phyloP scores from a whole-genome alignment of 495 filamentous ascomycete species.

The Penicillium pancosmium region DNA sequence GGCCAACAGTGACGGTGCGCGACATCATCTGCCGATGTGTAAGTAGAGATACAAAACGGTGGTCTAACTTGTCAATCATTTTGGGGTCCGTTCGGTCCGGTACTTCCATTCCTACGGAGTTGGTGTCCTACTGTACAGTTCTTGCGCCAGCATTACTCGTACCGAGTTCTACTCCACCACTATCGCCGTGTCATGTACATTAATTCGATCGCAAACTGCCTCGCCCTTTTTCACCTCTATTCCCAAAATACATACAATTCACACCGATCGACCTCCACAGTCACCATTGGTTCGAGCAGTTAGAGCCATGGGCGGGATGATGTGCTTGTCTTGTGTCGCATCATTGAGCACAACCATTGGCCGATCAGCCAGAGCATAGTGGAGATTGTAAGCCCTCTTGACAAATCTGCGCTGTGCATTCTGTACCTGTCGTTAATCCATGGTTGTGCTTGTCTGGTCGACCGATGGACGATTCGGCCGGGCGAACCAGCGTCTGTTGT shows the following conservation, averaged over 20 bases:
- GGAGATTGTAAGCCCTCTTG: conserved; percentile 11
- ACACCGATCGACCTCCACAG: conserved; percentile 22
- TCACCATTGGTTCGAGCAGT: conserved; percentile 35
- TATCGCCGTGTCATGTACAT: too few species aligned
- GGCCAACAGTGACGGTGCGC: not conserved
- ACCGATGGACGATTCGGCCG: conserved; percentile 2
- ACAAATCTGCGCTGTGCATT: conserved; percentile 12
- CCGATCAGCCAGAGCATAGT: conserved; percentile 17
- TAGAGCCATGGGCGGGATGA: conserved; percentile 40
- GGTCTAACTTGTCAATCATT: conserved; percentile 5
- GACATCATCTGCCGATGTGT: not conserved
- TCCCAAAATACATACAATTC: not conserved
- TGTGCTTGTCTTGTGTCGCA: conserved; percentile 31
- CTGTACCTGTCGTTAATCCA: conserved; percentile 18
- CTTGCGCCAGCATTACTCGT: too few species aligned
- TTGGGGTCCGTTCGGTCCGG: conserved; percentile 7
- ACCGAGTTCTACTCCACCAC: too few species aligned
- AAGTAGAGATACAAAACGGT: not conserved
- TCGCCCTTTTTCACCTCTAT: not conserved
- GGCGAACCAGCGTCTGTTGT: conserved; percentile 2
- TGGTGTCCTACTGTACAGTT: too few species aligned
- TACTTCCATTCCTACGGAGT: not conserved
- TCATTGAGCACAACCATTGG: conserved; percentile 21
- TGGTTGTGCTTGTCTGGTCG: conserved; percentile 9
- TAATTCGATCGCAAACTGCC: too few species aligned